phyloP scores from a whole-genome alignment of 2,329 filamentous ascomycete species.

The Onygenales sp. region DNA sequence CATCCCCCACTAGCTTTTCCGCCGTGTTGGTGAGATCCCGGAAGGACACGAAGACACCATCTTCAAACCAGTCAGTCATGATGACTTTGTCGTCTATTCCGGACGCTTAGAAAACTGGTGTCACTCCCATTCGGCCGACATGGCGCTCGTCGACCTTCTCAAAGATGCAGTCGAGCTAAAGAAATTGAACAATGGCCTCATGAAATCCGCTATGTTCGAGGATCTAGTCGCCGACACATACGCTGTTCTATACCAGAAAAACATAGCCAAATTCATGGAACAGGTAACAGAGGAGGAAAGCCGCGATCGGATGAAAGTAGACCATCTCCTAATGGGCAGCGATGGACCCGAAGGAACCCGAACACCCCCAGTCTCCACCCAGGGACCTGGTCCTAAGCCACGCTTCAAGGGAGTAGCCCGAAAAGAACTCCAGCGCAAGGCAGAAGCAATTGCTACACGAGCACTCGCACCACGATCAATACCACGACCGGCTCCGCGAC shows the following conservation, averaged over 20 bases:
- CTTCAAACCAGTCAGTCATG: slow-evolving; percentile 55
- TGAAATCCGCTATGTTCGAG: slow-evolving; percentile 78
- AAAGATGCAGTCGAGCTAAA: slow-evolving; percentile 61
- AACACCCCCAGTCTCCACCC: slow-evolving; percentile 11
- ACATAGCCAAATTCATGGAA: slow-evolving; percentile 29
- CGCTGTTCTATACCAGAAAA: slow-evolving; percentile 44
- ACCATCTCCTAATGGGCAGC: slow-evolving; percentile 35
- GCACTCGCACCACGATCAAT: slow-evolving; percentile 9
- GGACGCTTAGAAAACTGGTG: slow-evolving; percentile 52
- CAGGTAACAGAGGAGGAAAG: slow-evolving; percentile 36
- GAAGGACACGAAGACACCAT: slow-evolving; percentile 55
- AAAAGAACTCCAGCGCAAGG: slow-evolving; percentile 49
- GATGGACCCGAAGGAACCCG: slow-evolving; percentile 15
- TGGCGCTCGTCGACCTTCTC: slow-evolving; percentile 51
- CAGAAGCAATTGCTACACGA: slow-evolving; percentile 46
- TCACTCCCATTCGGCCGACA: slow-evolving; percentile 38
- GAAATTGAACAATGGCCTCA: slow-evolving; percentile 74
- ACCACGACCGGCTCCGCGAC: slow-evolving; percentile 3
- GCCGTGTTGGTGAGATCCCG: slow-evolving; percentile 46
- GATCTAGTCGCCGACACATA: slow-evolving; percentile 92
- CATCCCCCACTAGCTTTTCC: slow-evolving; percentile 39
- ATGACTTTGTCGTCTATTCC: slow-evolving; percentile 54
- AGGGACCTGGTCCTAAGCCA: slow-evolving; percentile 16
- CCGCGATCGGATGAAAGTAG: slow-evolving; percentile 38
- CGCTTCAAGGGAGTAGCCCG: slow-evolving; percentile 51